Evolutionary conservation across 164 flowering plant genomes (phyloP), one percentile per base, ranked within the genome.

Genomic region (Aristolochia californica): DNA sequence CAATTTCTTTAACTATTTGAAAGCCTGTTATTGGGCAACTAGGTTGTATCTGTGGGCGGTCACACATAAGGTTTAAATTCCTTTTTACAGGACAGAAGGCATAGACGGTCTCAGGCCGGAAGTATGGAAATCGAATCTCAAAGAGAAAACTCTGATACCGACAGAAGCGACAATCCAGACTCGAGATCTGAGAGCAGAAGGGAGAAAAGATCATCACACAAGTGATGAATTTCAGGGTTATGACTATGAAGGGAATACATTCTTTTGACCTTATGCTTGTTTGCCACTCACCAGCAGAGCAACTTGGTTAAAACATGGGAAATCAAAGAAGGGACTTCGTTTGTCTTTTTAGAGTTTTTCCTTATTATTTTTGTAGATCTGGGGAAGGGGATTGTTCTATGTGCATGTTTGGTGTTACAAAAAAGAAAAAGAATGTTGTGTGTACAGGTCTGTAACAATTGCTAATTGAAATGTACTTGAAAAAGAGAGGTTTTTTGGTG

Each of bases 91-190:
- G 98, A 83, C 63, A 77, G 94, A 61, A 85, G 97, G 70, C 89
- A 80, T 52, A 74, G 85, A 40, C 76, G 80, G 66, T 69, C 65
- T 60, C 80, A 75, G 20, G 86, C 75, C 45, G 77, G 76, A 16
- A 81, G 83, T 75, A 53, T 63, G 66, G 98, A 91, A 64, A 78
- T 77, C 48, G 96, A 88, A 27, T 74, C 82, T 1, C 88, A 81
- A 48, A 77, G 57, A 66, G 91, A 84, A 28, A 78, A 66, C 59
- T 83, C 91, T 4, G 97, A 87, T 74, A 85, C 95, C 2, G 97
- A 90, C 24, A 70, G 62, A 59, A 88, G 96, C 48, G 95, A 91
- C 58, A 70, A 72, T 60, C 81, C 75, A 4, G 83, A 78, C 45
- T 71, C 81, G 24, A 81, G 78, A 66, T 76, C 75, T 40, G 86